These are phyloP conservation scores for Vaccinium macrocarpon DNA, from an alignment of 148 eudicot genomes.

Conservation along the genomic window DNA sequence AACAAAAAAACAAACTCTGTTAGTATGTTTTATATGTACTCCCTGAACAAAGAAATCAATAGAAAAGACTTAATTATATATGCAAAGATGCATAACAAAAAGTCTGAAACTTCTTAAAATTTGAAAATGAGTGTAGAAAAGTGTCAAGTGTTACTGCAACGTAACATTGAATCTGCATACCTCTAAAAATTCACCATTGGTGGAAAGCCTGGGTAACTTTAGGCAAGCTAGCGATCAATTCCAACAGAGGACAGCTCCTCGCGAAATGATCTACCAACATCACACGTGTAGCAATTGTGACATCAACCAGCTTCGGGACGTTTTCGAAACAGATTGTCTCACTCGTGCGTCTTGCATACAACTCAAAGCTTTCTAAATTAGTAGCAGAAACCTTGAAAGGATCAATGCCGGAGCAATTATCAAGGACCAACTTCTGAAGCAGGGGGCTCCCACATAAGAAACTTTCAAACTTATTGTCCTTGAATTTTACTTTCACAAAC, in stretches of 20 bases:
- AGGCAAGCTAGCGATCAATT: background rate
- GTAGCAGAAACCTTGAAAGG: background rate
- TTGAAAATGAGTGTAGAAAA: too few species aligned
- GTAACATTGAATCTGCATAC: background rate
- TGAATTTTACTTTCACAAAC: background rate
- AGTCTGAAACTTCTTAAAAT: too few species aligned
- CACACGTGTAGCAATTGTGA: background rate
- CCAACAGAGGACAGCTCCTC: background rate
- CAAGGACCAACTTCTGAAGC: background rate
- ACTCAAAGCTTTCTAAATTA: background rate
- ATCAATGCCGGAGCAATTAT: background rate
- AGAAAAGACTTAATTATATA: too few species aligned
- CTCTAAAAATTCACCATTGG: background rate
- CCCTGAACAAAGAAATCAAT: background rate
- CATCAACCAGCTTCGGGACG: background rate
- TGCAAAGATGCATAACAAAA: too few species aligned
- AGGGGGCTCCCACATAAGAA: background rate
- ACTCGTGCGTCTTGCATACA: background rate
- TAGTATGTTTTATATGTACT: background rate
- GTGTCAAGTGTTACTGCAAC: too few species aligned
- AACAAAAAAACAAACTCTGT: background rate
- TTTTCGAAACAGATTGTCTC: background rate
- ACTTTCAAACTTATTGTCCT: background rate
- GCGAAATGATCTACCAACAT: background rate
- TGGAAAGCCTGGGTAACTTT: background rate